These are phyloP conservation scores for Oxytropis ochrocephala DNA, from an alignment of 306 rosid genomes.

Conservation along the genomic window DNA sequence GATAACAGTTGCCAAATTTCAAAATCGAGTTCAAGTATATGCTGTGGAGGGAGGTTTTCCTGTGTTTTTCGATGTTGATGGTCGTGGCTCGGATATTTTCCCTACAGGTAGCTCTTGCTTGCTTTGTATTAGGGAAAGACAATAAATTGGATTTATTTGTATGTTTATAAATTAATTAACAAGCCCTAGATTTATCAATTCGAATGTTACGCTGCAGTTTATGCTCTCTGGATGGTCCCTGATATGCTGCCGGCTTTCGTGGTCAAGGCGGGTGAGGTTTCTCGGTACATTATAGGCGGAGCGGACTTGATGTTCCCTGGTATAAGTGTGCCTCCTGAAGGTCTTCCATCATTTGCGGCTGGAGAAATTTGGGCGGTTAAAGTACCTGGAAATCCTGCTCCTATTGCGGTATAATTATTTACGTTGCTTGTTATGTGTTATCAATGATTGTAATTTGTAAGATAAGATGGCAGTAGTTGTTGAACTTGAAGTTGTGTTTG, in stretches of 20 bases:
- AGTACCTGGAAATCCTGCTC: constrained; percentile 94
- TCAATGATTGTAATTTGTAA: background rate
- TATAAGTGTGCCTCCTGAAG: constrained; percentile 69
- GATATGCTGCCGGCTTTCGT: constrained; percentile 71
- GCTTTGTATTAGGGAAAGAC: background rate
- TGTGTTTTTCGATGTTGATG: constrained; percentile 72
- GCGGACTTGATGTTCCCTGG: constrained; percentile 99
- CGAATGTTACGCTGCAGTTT: constrained; percentile 40
- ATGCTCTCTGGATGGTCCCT: constrained; percentile 88
- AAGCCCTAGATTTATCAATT: background rate
- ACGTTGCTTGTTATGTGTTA: background rate
- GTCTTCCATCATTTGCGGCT: constrained; percentile 65
- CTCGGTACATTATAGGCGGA: constrained; percentile 76
- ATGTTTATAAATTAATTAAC: background rate
- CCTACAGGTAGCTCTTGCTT: constrained; percentile 51
- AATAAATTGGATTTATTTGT: background rate
- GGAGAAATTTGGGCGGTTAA: constrained; percentile 84
- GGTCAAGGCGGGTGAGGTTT: constrained; percentile 88
- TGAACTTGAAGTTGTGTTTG: background rate
- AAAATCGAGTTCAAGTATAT: constrained; percentile 71
- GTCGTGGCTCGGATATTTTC: constrained; percentile 68
- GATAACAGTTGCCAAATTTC: constrained; percentile 68
- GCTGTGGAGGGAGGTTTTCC: constrained; percentile 77
- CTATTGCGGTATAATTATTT: constrained; percentile 62
- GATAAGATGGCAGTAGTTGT: background rate